These are phyloP conservation scores for Tephrocybe sp. DNA, from an alignment of 768 basidiomycete genomes.

Conservation along the genomic window DNA sequence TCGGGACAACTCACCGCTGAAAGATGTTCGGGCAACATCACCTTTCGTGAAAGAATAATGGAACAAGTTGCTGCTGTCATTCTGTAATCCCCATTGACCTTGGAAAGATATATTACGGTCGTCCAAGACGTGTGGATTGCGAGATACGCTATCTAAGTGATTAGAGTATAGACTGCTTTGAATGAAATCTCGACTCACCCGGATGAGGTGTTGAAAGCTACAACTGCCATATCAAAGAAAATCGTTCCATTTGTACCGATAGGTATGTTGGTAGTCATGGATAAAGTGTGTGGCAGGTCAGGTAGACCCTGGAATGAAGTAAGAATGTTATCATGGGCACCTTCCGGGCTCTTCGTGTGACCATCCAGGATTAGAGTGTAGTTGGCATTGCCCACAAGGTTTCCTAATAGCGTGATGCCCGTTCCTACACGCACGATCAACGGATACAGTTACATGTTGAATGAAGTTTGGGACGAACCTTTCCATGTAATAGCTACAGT, in stretches of 20 bases:
- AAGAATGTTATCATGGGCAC: slow-evolving; percentile 38
- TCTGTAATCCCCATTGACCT: slow-evolving; percentile 53
- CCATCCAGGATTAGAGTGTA: slow-evolving; percentile 58
- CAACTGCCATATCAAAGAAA: slow-evolving; percentile 31
- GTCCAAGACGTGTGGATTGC: slow-evolving; percentile 30
- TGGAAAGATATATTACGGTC: slow-evolving; percentile 47
- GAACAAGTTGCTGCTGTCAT: slow-evolving; percentile 14
- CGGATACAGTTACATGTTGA: not conserved
- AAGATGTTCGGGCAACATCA: slow-evolving; percentile 40
- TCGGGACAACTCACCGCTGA: slow-evolving; percentile 42
- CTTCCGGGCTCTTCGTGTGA: slow-evolving; percentile 20
- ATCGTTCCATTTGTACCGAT: slow-evolving; percentile 28
- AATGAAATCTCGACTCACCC: not conserved
- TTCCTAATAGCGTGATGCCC: slow-evolving; percentile 59
- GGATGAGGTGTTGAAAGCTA: slow-evolving; percentile 5
- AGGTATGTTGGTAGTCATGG: slow-evolving; percentile 46
- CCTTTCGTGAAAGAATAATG: slow-evolving; percentile 36
- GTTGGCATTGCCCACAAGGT: slow-evolving; percentile 34
- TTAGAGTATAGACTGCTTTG: not conserved
- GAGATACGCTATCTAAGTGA: not conserved
- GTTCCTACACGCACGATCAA: slow-evolving; percentile 44
- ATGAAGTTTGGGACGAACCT: slow-evolving; percentile 39
- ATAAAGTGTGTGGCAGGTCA: slow-evolving; percentile 51
- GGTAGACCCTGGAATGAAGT: slow-evolving; percentile 45
- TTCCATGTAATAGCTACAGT: slow-evolving; percentile 56